Evolutionary conservation across 164 flowering plant species (phyloP).

Genomic region (Vitis riparia): DNA sequence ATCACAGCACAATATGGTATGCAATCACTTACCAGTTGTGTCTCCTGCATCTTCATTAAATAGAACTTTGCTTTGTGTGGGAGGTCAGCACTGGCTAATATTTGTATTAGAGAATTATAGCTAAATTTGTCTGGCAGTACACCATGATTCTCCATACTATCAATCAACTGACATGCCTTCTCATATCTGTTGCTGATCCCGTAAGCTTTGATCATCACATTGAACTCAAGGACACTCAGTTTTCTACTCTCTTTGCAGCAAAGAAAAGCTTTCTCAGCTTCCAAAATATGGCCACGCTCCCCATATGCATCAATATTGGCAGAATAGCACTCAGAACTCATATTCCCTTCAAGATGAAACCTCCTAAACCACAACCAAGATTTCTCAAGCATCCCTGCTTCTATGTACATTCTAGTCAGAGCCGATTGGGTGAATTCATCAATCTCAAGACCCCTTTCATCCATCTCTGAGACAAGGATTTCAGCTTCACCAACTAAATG

Average conservation of each 20-base stretch:
- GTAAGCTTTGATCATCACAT: conserved; percentile 97
- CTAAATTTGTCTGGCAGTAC: conserved; percentile 76
- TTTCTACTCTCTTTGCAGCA: conserved; percentile 55
- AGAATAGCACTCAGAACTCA: conserved; percentile 86
- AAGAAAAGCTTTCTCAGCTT: conserved; percentile 75
- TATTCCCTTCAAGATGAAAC: conserved; percentile 62
- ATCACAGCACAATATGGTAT: conserved; percentile 81
- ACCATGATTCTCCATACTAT: conserved; percentile 58
- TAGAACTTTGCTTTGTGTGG: conserved; percentile 57
- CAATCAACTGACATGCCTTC: conserved; percentile 69
- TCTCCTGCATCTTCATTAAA: conserved; percentile 69
- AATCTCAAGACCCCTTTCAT: conserved; percentile 57
- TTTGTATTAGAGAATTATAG: conserved; percentile 73
- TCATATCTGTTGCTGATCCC: conserved; percentile 64
- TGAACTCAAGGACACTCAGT: conserved; percentile 63
- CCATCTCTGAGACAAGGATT: conserved; percentile 72
- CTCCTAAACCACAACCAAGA: conserved; percentile 90
- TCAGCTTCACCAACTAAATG: conserved; percentile 80
- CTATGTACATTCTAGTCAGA: conserved; percentile 84
- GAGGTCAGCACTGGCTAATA: conserved; percentile 64
- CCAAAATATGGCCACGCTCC: conserved; percentile 61
- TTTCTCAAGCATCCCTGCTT: conserved; percentile 64
- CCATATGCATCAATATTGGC: conserved; percentile 96
- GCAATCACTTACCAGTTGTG: conserved; percentile 63
- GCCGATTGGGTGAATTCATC: conserved; percentile 92